Evolutionary conservation across 1,139 yeast genomes (phyloP).

Genomic region (Zygosaccharomyces sapae): DNA sequence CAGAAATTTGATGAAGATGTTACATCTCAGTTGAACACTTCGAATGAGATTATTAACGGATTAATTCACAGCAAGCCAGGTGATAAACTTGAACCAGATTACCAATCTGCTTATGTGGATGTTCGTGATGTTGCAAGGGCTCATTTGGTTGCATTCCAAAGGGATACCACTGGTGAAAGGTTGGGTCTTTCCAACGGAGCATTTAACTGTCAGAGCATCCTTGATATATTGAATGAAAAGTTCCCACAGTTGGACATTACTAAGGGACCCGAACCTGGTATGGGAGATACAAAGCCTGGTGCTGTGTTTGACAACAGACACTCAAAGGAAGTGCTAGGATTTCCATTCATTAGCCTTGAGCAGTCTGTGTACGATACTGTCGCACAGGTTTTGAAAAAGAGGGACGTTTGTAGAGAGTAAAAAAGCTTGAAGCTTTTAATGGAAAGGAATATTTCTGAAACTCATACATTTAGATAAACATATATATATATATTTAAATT

Average conservation of each 20-base stretch:
- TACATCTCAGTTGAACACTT: not conserved
- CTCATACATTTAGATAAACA: too few species aligned
- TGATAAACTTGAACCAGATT: not conserved
- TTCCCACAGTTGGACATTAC: not conserved
- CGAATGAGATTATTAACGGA: not conserved
- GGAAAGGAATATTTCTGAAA: too few species aligned
- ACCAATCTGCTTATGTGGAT: not conserved
- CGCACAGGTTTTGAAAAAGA: not conserved
- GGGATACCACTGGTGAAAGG: constrained; percentile 31
- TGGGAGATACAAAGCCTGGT: not conserved
- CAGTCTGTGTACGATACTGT: constrained; percentile 41
- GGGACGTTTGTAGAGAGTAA: too few species aligned
- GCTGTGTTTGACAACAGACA: constrained; percentile 23
- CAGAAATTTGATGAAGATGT: not conserved
- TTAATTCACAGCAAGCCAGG: not conserved
- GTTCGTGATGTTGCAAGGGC: not conserved
- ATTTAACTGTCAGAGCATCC: not conserved
- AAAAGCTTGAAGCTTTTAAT: too few species aligned
- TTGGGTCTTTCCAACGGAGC: constrained; percentile 20
- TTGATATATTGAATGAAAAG: not conserved
- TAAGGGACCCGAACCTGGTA: constrained; percentile 12
- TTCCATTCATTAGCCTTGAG: constrained; percentile 29
- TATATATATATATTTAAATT: too few species aligned
- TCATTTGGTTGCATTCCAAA: not conserved
- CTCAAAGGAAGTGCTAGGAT: constrained; percentile 40